Conservation (phyloP, 2,329 filamentous ascomycete species). For the Akanthomyces lecanii region DNA sequence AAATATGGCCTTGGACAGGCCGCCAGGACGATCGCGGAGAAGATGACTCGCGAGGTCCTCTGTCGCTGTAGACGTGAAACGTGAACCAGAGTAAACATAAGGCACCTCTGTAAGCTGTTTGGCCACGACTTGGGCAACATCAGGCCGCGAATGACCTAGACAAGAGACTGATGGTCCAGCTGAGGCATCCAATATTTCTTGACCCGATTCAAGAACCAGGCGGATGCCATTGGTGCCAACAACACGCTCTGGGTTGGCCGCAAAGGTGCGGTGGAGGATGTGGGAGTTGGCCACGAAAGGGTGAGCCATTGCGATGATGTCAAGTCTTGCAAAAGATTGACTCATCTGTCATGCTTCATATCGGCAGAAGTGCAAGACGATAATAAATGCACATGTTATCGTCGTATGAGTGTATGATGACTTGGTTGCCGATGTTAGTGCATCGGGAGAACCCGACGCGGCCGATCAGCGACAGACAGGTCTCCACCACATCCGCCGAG, state of each 20-base stretch:
- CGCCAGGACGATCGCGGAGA: conserved; percentile 10
- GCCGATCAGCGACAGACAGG: too few species aligned
- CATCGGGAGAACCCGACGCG: too few species aligned
- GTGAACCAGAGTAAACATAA: conserved; percentile 18
- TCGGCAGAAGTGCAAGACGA: too few species aligned
- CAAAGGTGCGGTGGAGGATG: conserved; percentile 15
- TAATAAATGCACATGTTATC: too few species aligned
- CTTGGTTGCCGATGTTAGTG: too few species aligned
- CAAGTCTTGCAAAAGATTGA: neutral
- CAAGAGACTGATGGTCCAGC: conserved; percentile 16
- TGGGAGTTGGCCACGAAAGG: conserved; percentile 15
- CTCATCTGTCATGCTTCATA: too few species aligned
- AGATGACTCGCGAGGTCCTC: conserved; percentile 15
- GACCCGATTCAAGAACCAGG: conserved; percentile 5
- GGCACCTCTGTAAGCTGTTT: conserved; percentile 12
- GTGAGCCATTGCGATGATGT: conserved; percentile 1
- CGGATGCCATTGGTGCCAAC: neutral
- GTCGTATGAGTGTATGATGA: too few species aligned
- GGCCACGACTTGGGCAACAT: conserved; percentile 9
- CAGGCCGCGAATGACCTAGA: conserved; percentile 3
- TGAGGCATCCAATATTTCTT: conserved; percentile 13
- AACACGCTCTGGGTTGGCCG: neutral
- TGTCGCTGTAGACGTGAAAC: conserved; percentile 9
- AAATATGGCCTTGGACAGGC: conserved; percentile 18
- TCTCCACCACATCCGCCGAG: too few species aligned